A percentile compares a stretch with the other conserved stretches of the same genome.
Conservation (phyloP, 805 yeast genomes). For the Hanseniaspora hatyaiensis region DNA sequence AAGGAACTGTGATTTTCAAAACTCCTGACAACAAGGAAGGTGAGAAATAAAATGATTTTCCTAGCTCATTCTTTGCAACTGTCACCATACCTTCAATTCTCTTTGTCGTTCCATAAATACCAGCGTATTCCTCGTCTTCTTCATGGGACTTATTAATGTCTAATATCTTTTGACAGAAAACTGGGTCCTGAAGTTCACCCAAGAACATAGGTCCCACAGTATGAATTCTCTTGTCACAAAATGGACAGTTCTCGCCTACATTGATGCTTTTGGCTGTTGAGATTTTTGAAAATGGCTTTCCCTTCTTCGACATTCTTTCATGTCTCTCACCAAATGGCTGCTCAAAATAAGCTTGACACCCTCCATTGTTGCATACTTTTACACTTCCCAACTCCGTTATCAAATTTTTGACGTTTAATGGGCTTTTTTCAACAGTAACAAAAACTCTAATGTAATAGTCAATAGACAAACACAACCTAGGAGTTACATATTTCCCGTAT, state of each 20-base stretch:
- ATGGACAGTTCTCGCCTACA: constrained; percentile 49
- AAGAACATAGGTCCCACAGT: constrained; percentile 97
- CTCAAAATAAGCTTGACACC: constrained; percentile 61
- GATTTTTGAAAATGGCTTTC: constrained; percentile 36
- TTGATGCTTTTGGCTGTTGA: constrained; percentile 57
- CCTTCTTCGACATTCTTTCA: constrained; percentile 33
- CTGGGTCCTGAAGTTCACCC: constrained; percentile 58
- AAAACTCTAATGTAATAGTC: constrained; percentile 88
- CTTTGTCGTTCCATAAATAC: constrained; percentile 60
- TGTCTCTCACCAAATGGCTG: constrained; percentile 65
- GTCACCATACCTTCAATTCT: constrained; percentile 90
- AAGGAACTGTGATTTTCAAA: constrained; percentile 72
- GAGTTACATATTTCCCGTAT: constrained; percentile 77
- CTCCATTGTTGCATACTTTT: constrained; percentile 57
- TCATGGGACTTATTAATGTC: constrained; percentile 39
- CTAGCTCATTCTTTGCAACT: constrained; percentile 62
- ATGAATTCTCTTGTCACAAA: constrained; percentile 60
- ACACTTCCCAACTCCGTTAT: constrained; percentile 67
- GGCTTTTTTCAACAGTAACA: constrained; percentile 64
- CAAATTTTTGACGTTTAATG: constrained; percentile 68
- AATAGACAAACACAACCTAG: constrained; percentile 71
- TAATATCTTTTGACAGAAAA: constrained; percentile 55
- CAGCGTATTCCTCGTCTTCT: constrained; percentile 31
- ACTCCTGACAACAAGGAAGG: constrained; percentile 66
- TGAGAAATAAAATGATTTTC: constrained; percentile 69